These are phyloP conservation scores for Hypoxylon perforatum DNA, from an alignment of 495 filamentous ascomycete species.

Conservation along the genomic window DNA sequence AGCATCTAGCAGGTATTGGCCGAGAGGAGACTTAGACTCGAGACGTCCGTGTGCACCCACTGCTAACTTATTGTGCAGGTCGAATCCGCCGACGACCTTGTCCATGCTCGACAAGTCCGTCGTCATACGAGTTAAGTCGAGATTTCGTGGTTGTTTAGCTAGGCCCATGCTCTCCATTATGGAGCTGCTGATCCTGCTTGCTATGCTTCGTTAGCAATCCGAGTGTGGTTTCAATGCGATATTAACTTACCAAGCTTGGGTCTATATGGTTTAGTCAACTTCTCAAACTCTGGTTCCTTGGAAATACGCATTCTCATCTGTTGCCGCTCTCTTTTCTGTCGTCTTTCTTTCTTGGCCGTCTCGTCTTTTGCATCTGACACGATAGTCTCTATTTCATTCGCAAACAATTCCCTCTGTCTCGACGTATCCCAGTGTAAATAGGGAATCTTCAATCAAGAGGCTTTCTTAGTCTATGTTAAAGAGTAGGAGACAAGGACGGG, in stretches of 20 bases:
- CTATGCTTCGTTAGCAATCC: not conserved
- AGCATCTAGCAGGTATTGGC: slow-evolving; percentile 49
- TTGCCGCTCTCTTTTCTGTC: not conserved
- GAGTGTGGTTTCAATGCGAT: not conserved
- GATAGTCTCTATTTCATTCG: slow-evolving; percentile 52
- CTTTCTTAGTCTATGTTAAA: not conserved
- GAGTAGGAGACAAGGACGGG: not conserved
- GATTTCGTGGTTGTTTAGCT: not conserved
- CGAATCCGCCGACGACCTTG: not conserved
- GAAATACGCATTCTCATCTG: too few relatives aligned
- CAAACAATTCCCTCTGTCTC: slow-evolving; percentile 29
- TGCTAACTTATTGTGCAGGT: not conserved
- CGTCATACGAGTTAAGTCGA: not conserved
- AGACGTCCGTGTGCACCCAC: not conserved
- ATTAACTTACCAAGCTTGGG: not conserved
- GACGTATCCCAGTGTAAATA: slow-evolving; percentile 75
- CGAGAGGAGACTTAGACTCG: slow-evolving; percentile 22
- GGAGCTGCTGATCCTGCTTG: not conserved
- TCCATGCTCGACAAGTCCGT: not conserved
- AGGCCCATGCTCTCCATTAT: not conserved
- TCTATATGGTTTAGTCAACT: too few relatives aligned
- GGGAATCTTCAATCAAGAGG: slow-evolving; percentile 60
- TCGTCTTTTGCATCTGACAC: slow-evolving; percentile 27
- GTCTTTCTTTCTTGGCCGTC: not conserved
- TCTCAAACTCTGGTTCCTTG: too few relatives aligned